Percentiles rank a stretch among this genome's conserved stretches.
These are phyloP conservation scores for Amylocystis lapponica DNA, from an alignment of 768 basidiomycete genomes.

Conservation along the genomic window DNA sequence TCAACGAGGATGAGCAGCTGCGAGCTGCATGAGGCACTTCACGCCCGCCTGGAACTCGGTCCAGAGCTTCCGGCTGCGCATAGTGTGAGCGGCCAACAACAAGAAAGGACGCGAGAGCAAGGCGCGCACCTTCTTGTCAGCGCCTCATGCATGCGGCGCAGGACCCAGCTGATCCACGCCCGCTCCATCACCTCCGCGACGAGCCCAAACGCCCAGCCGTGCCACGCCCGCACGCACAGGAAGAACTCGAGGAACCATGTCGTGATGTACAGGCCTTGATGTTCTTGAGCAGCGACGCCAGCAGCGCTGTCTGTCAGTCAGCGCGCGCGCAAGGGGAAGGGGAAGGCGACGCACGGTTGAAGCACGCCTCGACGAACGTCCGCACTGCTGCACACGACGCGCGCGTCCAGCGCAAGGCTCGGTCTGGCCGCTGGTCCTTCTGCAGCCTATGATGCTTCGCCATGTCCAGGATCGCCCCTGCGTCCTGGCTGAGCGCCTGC, in stretches of 20 bases:
- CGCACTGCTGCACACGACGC: slow-evolving; percentile 64
- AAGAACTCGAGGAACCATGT: slow-evolving; percentile 96
- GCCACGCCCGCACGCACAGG: slow-evolving; percentile 40
- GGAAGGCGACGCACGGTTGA: slow-evolving; percentile 66
- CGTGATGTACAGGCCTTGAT: slow-evolving; percentile 85
- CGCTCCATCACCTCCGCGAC: slow-evolving; percentile 85
- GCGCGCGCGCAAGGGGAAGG: background rate
- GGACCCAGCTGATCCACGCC: slow-evolving; percentile 85
- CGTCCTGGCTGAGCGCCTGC: slow-evolving; percentile 65
- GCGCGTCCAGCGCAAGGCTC: slow-evolving; percentile 61
- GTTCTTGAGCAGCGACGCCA: slow-evolving; percentile 81
- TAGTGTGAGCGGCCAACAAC: no score
- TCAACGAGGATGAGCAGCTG: slow-evolving; percentile 89
- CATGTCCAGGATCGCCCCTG: slow-evolving; percentile 68
- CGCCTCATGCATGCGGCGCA: slow-evolving; percentile 81
- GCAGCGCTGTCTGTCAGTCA: slow-evolving; percentile 55
- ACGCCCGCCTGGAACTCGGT: slow-evolving; percentile 91
- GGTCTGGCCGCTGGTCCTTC: slow-evolving; percentile 59
- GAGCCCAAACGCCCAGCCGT: slow-evolving; percentile 62
- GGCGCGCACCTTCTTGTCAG: slow-evolving; percentile 83
- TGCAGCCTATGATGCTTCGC: slow-evolving; percentile 43
- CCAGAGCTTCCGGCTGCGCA: slow-evolving; percentile 81
- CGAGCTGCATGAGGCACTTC: slow-evolving; percentile 88
- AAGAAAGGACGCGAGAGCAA: no score
- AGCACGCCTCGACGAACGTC: slow-evolving; percentile 75